Base-by-base conservation (phyloP, 2,329 filamentous ascomycete genomes). In the Helotiales sp. region DNA sequence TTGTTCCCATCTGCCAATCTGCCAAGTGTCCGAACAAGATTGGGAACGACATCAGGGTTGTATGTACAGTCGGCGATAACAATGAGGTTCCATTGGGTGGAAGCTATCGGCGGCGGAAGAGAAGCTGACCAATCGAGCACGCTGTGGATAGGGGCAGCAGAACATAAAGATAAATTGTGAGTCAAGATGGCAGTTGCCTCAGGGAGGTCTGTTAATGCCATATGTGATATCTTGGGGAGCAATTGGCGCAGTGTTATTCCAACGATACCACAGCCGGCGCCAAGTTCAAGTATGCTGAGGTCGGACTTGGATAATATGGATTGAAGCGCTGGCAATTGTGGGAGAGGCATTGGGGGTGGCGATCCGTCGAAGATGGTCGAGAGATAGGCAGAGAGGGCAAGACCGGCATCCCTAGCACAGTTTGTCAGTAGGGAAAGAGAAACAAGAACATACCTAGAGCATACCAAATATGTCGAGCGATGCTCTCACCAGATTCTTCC, bases 11-110 rank as follows among this genome's bases (percentile, higher is more conserved):
- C 55, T 47, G 37, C 54, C 13, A 52, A 64, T 30, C 50, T 55
- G 20, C 24, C 72, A 10, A 92, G 78, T 1, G 87, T 89, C 30
- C 79, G 78, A 7, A 92, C 88, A 43, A 92, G 79, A 26, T 86
- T 83, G 2, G 87, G 86, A 61, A 89, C 84, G 67, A 87, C 90
- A 72, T 91, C 89, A 17, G 85, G 81, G 75, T 92, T 92, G 78
- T 93, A 93, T 1, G 89, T 92, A 78, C 90, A 92, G 76, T 93
- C 90, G 1, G 89, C 88, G 0, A 91, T 85, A 3, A 91, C 75
- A 24, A 92, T 82, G 37, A 92, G 74, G 75, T 91, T 86, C 72
- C 87, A 82, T 11, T 73, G 73, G 43, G 73, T 74, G 26, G 73
- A 70, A 24, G 72, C 73, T 11, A 82, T 55, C n/a, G 55, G 40